Evolutionary conservation across 495 filamentous ascomycete genomes (phyloP).

Genomic region (Sabuloglossum arenarium): DNA sequence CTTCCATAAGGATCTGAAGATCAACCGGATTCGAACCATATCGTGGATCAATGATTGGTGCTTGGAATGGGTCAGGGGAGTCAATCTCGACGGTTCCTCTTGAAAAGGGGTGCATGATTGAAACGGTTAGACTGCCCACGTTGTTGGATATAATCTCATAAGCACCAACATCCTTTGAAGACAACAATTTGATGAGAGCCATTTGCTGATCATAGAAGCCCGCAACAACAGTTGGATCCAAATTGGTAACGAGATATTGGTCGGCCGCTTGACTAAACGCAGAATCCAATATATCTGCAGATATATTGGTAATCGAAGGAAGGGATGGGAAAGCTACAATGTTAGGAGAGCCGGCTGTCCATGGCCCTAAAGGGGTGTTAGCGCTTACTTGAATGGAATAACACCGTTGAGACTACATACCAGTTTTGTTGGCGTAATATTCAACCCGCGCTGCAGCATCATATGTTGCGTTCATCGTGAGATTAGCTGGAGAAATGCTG

Average conservation of each 20-base stretch:
- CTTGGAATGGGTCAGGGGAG: slow-evolving; percentile 3
- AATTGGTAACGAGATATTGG: slow-evolving; percentile 14
- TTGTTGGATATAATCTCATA: slow-evolving; percentile 23
- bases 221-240: slow-evolving; percentile 18
- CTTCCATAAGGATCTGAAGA: slow-evolving; percentile 7
- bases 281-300: slow-evolving; percentile 9
- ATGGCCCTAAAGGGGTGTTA: slow-evolving; percentile 15
- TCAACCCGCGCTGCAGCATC: no score
- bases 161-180: slow-evolving; percentile 16
- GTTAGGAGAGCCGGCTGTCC: slow-evolving; percentile 21
- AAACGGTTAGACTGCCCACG: slow-evolving; percentile 17
- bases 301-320: slow-evolving; percentile 11
- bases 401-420: no score
- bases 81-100: slow-evolving; percentile 26
- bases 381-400: no score
- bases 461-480: no score
- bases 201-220: slow-evolving; percentile 21
- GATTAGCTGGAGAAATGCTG: no score
- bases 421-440: no score
- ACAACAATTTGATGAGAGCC: slow-evolving; percentile 16
- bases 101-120: slow-evolving; percentile 25
- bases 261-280: slow-evolving; percentile 10
- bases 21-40: slow-evolving; percentile 26
- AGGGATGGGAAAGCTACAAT: slow-evolving; percentile 22
- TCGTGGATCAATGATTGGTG: slow-evolving; percentile 21